Evolutionary conservation across 2,329 filamentous ascomycete genomes (phyloP), one percentile per base, ranked within the genome.

Genomic region (Fusarium acutatum): DNA sequence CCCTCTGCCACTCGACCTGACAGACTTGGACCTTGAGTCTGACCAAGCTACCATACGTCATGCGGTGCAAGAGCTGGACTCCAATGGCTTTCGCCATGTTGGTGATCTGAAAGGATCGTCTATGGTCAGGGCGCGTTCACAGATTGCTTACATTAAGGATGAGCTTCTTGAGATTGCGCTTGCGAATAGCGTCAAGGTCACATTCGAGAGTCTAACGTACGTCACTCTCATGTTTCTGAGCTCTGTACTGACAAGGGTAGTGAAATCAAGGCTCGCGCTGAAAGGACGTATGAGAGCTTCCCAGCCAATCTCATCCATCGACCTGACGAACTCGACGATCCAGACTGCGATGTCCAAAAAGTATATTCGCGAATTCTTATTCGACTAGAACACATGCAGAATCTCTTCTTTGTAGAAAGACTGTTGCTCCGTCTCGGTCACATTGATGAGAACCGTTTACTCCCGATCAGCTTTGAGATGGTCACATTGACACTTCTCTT

Each of bases 141-240:
- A 84, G 17, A 82, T 90, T 40, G 84, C 86, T 6, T 76, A 83
- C 2, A 83, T 91, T 13, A 83, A 87, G 6, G 89, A 91, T 68
- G 89, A 91, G 53, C 85, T 91, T 9, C 82, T 91, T 9, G 87
- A 90, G 69, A 82, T 91, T 28, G 88, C 88, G 0, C 79, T 90
- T 0, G 86, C 85, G 6, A 75, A 59, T 3, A 66, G 44, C 1
- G 65, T 67, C 9, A 66, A 71, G 3, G 52, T 65, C 1, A 75
- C 70, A 5, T 54, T 74, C 4, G 72, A 76, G 26, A 59, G 64
- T 12, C 44, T 80, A 5, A 53, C 71, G 79, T 80, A 59, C 17
- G 54, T 22, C n/a, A 7, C 5, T 5, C 2, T 7, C 4, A 7
- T 34, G 3, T n/a, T 7, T 6, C 3, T 6, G 0, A 13, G 4